Percentiles rank a stretch among this genome's conserved stretches.
Conservation (phyloP, 345 rosid species). For the Rhodamnia rubescens region DNA sequence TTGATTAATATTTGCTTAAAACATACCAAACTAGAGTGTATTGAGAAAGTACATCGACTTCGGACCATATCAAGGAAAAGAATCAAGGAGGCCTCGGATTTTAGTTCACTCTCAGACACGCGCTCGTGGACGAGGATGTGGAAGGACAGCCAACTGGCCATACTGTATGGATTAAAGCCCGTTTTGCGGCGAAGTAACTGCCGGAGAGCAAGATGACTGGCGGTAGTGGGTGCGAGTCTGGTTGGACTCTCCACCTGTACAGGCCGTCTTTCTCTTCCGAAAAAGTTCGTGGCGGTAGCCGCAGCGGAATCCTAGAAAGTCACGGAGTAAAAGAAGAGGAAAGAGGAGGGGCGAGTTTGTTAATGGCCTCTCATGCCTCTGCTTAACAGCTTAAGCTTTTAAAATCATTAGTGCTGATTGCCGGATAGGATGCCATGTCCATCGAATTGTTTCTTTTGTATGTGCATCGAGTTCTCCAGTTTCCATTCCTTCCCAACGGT, state of each 20-base stretch:
- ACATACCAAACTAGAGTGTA: neutral
- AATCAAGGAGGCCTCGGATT: neutral
- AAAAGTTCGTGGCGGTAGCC: neutral
- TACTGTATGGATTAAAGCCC: neutral
- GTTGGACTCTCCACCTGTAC: slow-evolving; percentile 10
- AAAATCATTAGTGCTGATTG: no score
- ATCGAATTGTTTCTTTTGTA: no score
- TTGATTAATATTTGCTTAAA: neutral
- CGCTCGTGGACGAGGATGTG: slow-evolving; percentile 1
- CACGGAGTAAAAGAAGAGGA: neutral
- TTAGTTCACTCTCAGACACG: neutral
- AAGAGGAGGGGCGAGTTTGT: slow-evolving; percentile 1
- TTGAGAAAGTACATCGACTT: neutral
- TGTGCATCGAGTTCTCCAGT: no score
- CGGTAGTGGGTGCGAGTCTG: slow-evolving; percentile 9
- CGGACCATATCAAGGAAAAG: neutral
- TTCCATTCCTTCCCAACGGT: no score
- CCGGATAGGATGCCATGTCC: no score
- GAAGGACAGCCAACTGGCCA: slow-evolving; percentile 1
- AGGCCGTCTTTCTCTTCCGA: neutral
- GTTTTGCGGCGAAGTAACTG: neutral
- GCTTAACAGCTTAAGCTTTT: no score
- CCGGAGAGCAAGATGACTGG: neutral
- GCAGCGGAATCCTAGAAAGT: neutral
- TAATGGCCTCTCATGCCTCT: neutral